Evolutionary conservation across 2,329 filamentous ascomycete genomes (phyloP).

Genomic region (Pyrenophora teres): DNA sequence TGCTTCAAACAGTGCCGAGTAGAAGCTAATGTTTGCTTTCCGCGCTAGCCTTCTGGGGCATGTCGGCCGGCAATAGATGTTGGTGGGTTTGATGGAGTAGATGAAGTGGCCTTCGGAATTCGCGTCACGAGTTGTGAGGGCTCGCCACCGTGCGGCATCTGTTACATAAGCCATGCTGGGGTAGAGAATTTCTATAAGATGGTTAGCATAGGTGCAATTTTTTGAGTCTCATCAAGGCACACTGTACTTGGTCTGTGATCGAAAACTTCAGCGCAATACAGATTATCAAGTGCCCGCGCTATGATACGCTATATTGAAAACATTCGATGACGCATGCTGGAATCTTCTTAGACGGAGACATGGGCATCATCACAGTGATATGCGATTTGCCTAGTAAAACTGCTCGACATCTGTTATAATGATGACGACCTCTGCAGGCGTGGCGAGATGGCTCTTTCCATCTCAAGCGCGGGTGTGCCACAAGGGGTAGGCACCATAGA

Average conservation of each 20-base stretch:
- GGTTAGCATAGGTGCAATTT: background rate
- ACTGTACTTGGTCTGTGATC: background rate
- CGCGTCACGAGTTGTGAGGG: slow-evolving; percentile 52
- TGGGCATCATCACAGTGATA: background rate
- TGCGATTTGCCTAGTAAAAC: background rate
- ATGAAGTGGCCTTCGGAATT: slow-evolving; percentile 55
- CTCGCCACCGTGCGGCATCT: slow-evolving; percentile 45
- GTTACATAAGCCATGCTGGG: slow-evolving; percentile 38
- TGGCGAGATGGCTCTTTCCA: slow-evolving; percentile 23
- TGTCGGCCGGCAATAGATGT: slow-evolving; percentile 65
- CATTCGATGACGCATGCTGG: slow-evolving; percentile 20
- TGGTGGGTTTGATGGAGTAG: slow-evolving; percentile 62
- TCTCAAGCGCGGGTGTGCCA: background rate
- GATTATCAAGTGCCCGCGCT: background rate
- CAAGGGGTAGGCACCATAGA: slow-evolving; percentile 28
- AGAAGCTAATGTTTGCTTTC: slow-evolving; percentile 63
- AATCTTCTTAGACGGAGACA: background rate
- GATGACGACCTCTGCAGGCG: slow-evolving; percentile 2
- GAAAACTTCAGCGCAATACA: no score
- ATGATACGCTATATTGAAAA: slow-evolving; percentile 34
- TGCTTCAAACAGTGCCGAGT: slow-evolving; percentile 53
- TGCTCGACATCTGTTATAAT: background rate
- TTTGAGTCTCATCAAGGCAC: background rate
- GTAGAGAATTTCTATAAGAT: background rate
- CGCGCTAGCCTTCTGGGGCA: slow-evolving; percentile 65